These are phyloP conservation scores for Yamadazyma endophytica DNA, from an alignment of 805 yeast genomes.

Conservation along the genomic window DNA sequence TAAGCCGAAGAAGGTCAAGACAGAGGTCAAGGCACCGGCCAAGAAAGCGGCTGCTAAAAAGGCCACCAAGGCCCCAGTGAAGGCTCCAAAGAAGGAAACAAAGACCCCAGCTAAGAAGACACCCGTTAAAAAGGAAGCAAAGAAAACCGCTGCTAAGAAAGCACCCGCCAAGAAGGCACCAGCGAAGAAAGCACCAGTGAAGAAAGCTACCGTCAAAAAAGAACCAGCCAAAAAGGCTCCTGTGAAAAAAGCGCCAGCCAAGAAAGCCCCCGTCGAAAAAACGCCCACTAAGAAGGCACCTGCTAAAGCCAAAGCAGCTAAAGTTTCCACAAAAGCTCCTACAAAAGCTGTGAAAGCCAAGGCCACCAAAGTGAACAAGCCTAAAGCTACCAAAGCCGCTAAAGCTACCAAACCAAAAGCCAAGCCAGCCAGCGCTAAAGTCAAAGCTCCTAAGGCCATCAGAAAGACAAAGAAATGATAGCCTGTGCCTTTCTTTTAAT, in stretches of 20 bases:
- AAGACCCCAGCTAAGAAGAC: slow-evolving; percentile 11
- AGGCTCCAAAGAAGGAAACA: slow-evolving; percentile 5
- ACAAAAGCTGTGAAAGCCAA: slow-evolving; percentile 3
- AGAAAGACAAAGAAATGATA: slow-evolving; percentile 2
- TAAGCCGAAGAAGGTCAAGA: slow-evolving; percentile 8
- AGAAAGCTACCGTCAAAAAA: background rate
- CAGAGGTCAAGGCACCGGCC: slow-evolving; percentile 13
- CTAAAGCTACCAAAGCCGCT: slow-evolving; percentile 4
- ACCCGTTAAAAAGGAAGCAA: slow-evolving; percentile 11
- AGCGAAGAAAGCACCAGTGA: slow-evolving; percentile 18
- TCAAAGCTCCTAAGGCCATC: too few relatives aligned
- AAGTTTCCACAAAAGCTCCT: slow-evolving; percentile 7
- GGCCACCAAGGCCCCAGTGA: slow-evolving; percentile 1
- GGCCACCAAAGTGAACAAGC: slow-evolving; percentile 5
- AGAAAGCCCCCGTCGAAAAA: slow-evolving; percentile 16
- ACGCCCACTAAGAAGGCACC: slow-evolving; percentile 2
- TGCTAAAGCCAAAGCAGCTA: slow-evolving; percentile 11
- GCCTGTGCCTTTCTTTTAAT: slow-evolving; percentile 1
- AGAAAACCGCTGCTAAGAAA: slow-evolving; percentile 16
- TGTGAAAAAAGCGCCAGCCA: slow-evolving; percentile 19
- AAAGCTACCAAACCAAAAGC: slow-evolving; percentile 2
- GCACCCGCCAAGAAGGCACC: slow-evolving; percentile 19
- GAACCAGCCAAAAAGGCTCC: slow-evolving; percentile 8
- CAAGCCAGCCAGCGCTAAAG: slow-evolving; percentile 1
- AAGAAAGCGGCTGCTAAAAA: slow-evolving; percentile 18